Evolutionary conservation across 2,329 filamentous ascomycete species (phyloP).

Genomic region (Coniella lustricola): DNA sequence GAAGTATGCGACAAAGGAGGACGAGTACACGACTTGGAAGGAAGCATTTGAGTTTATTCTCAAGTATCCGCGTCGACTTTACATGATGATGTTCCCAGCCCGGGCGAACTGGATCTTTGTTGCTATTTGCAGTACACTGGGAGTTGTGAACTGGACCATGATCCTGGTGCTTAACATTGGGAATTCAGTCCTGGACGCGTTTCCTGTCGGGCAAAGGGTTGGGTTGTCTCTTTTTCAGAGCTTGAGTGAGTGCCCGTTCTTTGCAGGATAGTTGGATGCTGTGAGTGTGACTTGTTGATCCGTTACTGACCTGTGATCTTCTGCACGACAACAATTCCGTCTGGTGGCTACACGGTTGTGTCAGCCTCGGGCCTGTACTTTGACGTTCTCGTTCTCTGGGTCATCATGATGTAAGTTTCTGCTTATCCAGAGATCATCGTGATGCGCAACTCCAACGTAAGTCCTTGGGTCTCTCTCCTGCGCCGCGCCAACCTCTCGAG

Average conservation of each 20-base stretch:
- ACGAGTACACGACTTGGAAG: constrained; percentile 29
- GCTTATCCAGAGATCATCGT: constrained; percentile 38
- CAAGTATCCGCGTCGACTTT: constrained; percentile 50
- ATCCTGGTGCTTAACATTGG: constrained; percentile 48
- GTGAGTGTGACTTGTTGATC: too few relatives aligned
- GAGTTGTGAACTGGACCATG: constrained; percentile 44
- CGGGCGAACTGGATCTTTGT: constrained; percentile 43
- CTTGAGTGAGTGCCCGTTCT: constrained; percentile 5
- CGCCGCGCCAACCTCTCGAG: too few relatives aligned
- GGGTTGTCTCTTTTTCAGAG: constrained; percentile 48
- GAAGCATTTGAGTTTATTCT: constrained; percentile 43
- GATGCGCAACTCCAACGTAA: constrained; percentile 44
- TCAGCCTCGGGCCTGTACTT: constrained; percentile 36
- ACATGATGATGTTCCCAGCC: constrained; percentile 57
- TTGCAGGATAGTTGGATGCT: too few relatives aligned
- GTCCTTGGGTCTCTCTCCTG: not conserved
- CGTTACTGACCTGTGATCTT: not conserved
- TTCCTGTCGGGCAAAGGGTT: constrained; percentile 38
- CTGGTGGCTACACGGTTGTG: constrained; percentile 48
- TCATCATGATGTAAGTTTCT: constrained; percentile 43
- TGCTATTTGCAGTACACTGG: constrained; percentile 38
- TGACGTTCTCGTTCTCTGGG: constrained; percentile 35
- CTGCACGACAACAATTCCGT: constrained; percentile 35
- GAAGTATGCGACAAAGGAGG: constrained; percentile 26
- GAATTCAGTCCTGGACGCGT: constrained; percentile 36